Evolutionary conservation across 139 green algal genomes (phyloP).

Genomic region (Asterochloris sp.): DNA sequence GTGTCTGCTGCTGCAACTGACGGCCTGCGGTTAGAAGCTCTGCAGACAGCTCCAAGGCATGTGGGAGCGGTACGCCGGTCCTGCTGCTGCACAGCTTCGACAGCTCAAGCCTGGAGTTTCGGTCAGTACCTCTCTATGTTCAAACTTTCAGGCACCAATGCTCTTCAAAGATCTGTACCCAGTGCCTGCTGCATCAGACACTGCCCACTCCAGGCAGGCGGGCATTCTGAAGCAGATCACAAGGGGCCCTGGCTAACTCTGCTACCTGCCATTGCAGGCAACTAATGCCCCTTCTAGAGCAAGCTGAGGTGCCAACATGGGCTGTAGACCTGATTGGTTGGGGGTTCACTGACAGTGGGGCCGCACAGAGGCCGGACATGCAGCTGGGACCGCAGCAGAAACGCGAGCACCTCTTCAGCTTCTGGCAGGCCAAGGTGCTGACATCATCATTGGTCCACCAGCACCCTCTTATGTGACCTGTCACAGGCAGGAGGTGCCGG

Average conservation of each 20-base stretch:
- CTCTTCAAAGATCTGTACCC: too few species aligned
- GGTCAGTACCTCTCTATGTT: too few species aligned
- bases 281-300: background rate
- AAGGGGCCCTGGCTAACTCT: too few species aligned
- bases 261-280: too few species aligned
- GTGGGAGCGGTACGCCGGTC: constrained; percentile 37
- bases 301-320: constrained; percentile 42
- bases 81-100: constrained; percentile 92
- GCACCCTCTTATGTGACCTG: too few species aligned
- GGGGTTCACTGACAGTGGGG: constrained; percentile 42
- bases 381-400: constrained; percentile 63
- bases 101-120: constrained; percentile 67
- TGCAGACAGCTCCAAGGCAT: background rate
- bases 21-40: background rate
- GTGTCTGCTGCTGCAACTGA: background rate
- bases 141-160: too few species aligned
- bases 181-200: too few species aligned
- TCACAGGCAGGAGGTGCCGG: too few species aligned
- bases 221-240: too few species aligned
- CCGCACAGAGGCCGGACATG: constrained; percentile 13
- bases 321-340: constrained; percentile 75
- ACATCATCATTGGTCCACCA: too few species aligned
- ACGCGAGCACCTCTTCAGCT: constrained; percentile 71
- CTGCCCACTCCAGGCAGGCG: too few species aligned
- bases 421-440: constrained; percentile 58